phyloP scores from a whole-genome alignment of 2,329 filamentous ascomycete genomes.

The Pseudogymnoascus sp. region DNA sequence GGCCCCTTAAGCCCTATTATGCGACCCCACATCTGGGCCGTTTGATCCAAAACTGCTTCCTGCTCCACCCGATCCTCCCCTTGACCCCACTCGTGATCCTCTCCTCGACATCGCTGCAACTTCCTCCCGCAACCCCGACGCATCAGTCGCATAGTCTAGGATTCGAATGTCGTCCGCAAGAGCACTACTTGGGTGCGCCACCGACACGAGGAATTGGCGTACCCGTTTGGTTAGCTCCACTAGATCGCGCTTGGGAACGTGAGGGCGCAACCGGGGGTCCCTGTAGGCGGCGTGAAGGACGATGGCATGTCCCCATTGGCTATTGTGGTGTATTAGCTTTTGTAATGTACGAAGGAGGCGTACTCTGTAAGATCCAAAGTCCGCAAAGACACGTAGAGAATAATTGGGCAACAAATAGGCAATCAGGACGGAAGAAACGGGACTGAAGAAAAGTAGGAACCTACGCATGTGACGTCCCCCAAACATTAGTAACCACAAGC shows the following conservation, averaged over 20 bases:
- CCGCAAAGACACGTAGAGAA: not conserved
- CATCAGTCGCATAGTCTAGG: slow-evolving; percentile 39
- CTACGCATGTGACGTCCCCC: slow-evolving; percentile 93
- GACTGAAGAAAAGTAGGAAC: slow-evolving; percentile 32
- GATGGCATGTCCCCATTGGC: slow-evolving; percentile 94
- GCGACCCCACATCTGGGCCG: not conserved
- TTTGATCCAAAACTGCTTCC: not conserved
- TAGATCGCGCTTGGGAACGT: slow-evolving; percentile 51
- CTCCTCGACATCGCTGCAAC: not conserved
- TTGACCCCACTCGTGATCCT: not conserved
- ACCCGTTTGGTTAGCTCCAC: slow-evolving; percentile 61
- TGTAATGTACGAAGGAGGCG: slow-evolving; percentile 16
- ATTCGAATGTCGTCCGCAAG: slow-evolving; percentile 69
- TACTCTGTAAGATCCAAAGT: not conserved
- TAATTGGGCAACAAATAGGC: not conserved
- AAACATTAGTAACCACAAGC: slow-evolving; percentile 88
- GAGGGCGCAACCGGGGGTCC: slow-evolving; percentile 52
- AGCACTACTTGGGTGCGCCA: slow-evolving; percentile 66
- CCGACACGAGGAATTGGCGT: slow-evolving; percentile 65
- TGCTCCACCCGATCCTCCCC: not conserved
- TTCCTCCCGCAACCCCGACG: slow-evolving; percentile 12
- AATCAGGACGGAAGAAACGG: not conserved
- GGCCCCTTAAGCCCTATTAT: not conserved
- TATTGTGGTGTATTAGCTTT: slow-evolving; percentile 15
- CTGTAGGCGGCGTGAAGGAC: slow-evolving; percentile 77